Evolutionary conservation across 306 rosid species (phyloP).

Genomic region (Rubus parviflorus): DNA sequence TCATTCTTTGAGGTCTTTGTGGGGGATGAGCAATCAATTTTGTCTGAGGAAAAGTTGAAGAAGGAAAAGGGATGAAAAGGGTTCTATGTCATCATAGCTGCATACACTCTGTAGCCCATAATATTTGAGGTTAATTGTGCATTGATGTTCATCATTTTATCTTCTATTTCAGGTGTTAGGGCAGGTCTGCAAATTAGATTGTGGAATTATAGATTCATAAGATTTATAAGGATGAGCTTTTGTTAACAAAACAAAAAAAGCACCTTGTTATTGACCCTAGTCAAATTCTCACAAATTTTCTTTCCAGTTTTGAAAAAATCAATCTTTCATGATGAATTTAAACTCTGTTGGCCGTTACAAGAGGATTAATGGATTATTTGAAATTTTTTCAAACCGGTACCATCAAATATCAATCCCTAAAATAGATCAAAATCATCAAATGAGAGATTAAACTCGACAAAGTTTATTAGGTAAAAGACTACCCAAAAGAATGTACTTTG

Average conservation of each 20-base stretch:
- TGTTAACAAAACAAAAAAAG: neutral
- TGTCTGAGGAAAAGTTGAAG: constrained; percentile 16
- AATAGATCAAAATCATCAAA: neutral
- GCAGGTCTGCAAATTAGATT: neutral
- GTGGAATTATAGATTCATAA: neutral
- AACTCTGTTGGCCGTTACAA: neutral
- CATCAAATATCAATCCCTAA: no score
- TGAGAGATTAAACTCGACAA: neutral
- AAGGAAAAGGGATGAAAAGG: constrained; percentile 1
- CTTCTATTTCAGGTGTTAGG: neutral
- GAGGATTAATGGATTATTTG: neutral
- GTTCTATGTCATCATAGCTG: neutral
- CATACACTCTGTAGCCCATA: neutral
- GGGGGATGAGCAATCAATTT: neutral
- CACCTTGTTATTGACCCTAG: neutral
- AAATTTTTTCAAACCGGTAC: neutral
- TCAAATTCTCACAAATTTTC: neutral
- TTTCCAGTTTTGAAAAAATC: neutral
- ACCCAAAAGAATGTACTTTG: neutral
- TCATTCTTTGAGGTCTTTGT: constrained; percentile 1
- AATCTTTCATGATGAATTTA: neutral
- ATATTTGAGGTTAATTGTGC: neutral
- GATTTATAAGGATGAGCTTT: neutral
- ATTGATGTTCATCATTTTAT: neutral
- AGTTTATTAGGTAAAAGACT: neutral